Percentiles rank a stretch among this genome's conserved stretches.
Evolutionary conservation across 768 basidiomycete species (phyloP).

Genomic region (Suillus placidus): DNA sequence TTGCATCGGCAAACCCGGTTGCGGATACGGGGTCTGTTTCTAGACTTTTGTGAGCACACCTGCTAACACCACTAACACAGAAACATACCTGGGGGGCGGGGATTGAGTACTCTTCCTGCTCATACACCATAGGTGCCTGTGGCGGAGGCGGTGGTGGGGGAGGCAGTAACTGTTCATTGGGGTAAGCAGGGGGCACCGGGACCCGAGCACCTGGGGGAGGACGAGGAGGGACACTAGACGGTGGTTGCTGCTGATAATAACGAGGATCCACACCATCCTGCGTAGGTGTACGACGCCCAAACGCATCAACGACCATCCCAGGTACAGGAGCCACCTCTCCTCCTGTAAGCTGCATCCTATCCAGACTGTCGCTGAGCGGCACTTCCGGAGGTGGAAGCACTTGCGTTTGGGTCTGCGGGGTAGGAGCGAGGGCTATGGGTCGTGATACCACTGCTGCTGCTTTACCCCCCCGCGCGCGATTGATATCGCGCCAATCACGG

Average conservation of each 20-base stretch:
- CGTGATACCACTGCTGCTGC: constrained; percentile 40
- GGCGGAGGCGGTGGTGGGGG: constrained; percentile 18
- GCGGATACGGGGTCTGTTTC: constrained; percentile 28
- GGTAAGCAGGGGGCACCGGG: constrained; percentile 38
- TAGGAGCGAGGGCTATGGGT: constrained; percentile 38
- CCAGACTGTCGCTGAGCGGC: constrained; percentile 41
- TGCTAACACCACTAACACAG: background rate
- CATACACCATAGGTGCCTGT: constrained; percentile 24
- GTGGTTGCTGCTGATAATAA: constrained; percentile 39
- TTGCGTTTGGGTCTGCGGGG: constrained; percentile 33
- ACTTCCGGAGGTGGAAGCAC: constrained; percentile 36
- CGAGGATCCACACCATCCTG: constrained; percentile 45
- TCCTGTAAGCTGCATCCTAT: constrained; percentile 47
- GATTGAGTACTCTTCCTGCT: constrained; percentile 30
- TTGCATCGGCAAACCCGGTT: constrained; percentile 25
- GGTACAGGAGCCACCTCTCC: constrained; percentile 39
- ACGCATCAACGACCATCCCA: constrained; percentile 22
- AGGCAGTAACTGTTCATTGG: constrained; percentile 35
- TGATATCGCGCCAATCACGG: constrained; percentile 89
- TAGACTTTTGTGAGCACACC: constrained; percentile 15
- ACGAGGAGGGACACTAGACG: constrained; percentile 35
- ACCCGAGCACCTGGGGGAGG: constrained; percentile 43
- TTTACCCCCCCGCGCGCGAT: constrained; percentile 61
- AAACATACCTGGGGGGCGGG: constrained; percentile 27
- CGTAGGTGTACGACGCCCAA: constrained; percentile 28